Evolutionary conservation across 202 grass and related monocot species (phyloP).

Genomic region (Zizania palustris): DNA sequence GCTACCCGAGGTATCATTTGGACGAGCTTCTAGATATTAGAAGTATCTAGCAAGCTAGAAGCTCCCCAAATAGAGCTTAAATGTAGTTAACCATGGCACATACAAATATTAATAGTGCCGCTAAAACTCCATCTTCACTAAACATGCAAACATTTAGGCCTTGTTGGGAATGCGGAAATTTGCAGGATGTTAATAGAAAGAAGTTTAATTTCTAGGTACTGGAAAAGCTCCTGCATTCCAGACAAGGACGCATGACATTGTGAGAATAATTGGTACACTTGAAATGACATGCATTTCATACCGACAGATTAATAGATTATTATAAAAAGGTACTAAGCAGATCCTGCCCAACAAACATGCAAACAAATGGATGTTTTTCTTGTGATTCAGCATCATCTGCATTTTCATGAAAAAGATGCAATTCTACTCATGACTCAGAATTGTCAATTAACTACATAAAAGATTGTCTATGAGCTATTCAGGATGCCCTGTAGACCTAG

Average conservation of each 20-base stretch:
- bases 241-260: background rate
- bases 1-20: no score
- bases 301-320: no score
- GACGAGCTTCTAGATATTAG: no score
- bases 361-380: background rate
- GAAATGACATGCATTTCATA: background rate
- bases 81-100: background rate
- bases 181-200: background rate
- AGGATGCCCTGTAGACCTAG: slow-evolving; percentile 2
- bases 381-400: background rate
- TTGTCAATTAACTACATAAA: background rate
- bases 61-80: no score
- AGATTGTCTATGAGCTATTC: background rate
- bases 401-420: background rate
- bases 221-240: background rate
- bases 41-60: no score
- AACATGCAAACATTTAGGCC: background rate
- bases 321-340: background rate
- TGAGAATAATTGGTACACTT: background rate
- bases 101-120: background rate
- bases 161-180: background rate
- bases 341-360: background rate
- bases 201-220: background rate
- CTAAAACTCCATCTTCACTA: background rate
- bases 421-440: background rate